Base-by-base conservation (phyloP, 352 stramenopile species). In the Globisporangium irregulare region DNA sequence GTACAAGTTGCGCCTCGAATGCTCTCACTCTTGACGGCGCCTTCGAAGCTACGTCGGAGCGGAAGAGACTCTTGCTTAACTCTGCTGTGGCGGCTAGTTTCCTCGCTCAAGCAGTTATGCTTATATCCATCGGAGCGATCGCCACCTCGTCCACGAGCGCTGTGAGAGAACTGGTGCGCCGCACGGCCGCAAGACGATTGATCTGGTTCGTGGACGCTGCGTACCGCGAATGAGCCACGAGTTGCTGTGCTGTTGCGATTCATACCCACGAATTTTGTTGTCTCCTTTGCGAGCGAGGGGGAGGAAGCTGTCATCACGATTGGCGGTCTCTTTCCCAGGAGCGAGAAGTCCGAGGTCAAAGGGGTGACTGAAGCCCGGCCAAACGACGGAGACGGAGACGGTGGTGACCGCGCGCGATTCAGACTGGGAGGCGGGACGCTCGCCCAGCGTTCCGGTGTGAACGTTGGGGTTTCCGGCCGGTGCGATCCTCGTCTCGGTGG, bases 401-500 rank as follows among this genome's bases (percentile, higher is more conserved):
- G 18, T 3, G 20, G 18, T 4, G 32, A 36, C 25, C 38, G 38
- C 9, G 18, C 18, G 12, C 25, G 6, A 18, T 61, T 61, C 56
- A 61, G n/a, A 34, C 56, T 20, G 27, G 56, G 27, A 6, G 56
- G 56, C 27, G 56, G 20, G 18, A 8, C 7, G 18, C 25, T 54
- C 4, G 18, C 9, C 46, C 46, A 54, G 18, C 4, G 46, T 24
- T 25, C 8, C 6, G 46, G 0, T 4, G 14, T 22, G 36, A 32
- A 55, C 24, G 12, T 9, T 27, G 27, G 27, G 3, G 14, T 24
- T 14, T 38, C 67, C 70, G 60, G 70, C 51, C 70, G 72, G 62
- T 79, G 73, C 8, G 66, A 74, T 1, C 73, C 73, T 41, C 73
- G 73, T 24, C 73, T 64, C 3, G 73, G 70, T 20, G 70, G 70